Evolutionary conservation across 208 protist genomes (phyloP).

Genomic region (Acanthamoeba culbertsoni): DNA sequence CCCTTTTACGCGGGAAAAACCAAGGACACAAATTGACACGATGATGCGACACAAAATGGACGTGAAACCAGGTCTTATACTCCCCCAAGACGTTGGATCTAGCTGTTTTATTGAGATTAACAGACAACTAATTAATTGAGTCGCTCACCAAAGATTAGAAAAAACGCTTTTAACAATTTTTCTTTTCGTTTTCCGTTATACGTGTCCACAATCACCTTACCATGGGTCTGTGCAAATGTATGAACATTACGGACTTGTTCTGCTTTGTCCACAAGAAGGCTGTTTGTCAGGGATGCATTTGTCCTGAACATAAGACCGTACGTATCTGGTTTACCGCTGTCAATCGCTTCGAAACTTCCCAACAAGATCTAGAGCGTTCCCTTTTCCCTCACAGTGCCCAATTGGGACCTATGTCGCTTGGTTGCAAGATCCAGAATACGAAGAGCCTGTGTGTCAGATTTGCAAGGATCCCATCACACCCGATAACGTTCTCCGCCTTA

Average conservation of each 20-base stretch:
- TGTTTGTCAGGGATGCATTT: conserved; percentile 54
- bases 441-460: conserved; percentile 25
- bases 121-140: too few species aligned
- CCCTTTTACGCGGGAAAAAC: too few species aligned
- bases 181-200: too few species aligned
- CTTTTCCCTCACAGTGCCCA: background rate
- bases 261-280: conserved; percentile 65
- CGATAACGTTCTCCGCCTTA: conserved; percentile 59
- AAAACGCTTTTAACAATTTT: too few species aligned
- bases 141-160: too few species aligned
- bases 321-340: background rate
- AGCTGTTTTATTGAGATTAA: too few species aligned
- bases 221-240: conserved; percentile 67
- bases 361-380: background rate
- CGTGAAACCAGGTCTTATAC: too few species aligned
- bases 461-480: conserved; percentile 46
- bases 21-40: too few species aligned
- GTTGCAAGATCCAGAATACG: conserved; percentile 60
- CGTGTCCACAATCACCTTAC: too few species aligned
- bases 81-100: too few species aligned
- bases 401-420: conserved; percentile 57
- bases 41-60: too few species aligned
- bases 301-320: conserved; percentile 55
- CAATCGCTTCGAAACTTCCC: background rate
- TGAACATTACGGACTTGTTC: conserved; percentile 61